Percentiles rank a stretch among this genome's conserved stretches.
Evolutionary conservation across 768 basidiomycete species (phyloP).

Genomic region (Tephrocybe sp.): DNA sequence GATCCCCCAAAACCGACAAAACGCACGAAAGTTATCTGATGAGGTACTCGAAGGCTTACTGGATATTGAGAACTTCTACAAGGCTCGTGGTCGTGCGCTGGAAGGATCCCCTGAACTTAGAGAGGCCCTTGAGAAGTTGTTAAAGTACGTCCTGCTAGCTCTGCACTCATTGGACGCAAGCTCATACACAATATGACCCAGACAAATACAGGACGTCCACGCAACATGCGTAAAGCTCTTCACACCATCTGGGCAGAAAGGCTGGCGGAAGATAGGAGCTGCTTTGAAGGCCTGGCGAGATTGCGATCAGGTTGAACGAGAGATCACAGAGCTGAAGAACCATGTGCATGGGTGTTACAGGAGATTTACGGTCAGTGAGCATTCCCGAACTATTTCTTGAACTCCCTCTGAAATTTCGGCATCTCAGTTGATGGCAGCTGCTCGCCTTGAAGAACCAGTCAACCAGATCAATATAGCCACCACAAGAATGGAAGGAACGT

Average conservation of each 20-base stretch:
- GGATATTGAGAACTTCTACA: slow-evolving; percentile 13
- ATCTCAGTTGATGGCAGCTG: slow-evolving; percentile 9
- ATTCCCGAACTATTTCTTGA: too few species aligned
- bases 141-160: background rate
- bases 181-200: background rate
- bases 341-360: slow-evolving; percentile 13
- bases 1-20: slow-evolving; percentile 12
- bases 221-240: slow-evolving; percentile 1
- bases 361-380: slow-evolving; percentile 12
- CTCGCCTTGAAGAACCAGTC: slow-evolving; percentile 11
- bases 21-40: slow-evolving; percentile 8
- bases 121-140: slow-evolving; percentile 2
- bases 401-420: background rate
- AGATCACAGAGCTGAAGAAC: slow-evolving; percentile 10
- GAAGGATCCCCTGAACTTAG: slow-evolving; percentile 7
- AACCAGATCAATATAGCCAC: slow-evolving; percentile 4
- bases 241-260: background rate
- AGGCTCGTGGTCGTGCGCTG: slow-evolving; percentile 5
- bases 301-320: slow-evolving; percentile 8
- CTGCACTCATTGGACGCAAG: background rate
- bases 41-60: slow-evolving; percentile 8
- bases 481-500: background rate
- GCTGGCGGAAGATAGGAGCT: slow-evolving; percentile 8
- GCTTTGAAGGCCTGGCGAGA: slow-evolving; percentile 8
- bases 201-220: slow-evolving; percentile 1